Evolutionary conservation across 2,329 filamentous ascomycete species (phyloP).

Genomic region (Periglandula ipomoeae): DNA sequence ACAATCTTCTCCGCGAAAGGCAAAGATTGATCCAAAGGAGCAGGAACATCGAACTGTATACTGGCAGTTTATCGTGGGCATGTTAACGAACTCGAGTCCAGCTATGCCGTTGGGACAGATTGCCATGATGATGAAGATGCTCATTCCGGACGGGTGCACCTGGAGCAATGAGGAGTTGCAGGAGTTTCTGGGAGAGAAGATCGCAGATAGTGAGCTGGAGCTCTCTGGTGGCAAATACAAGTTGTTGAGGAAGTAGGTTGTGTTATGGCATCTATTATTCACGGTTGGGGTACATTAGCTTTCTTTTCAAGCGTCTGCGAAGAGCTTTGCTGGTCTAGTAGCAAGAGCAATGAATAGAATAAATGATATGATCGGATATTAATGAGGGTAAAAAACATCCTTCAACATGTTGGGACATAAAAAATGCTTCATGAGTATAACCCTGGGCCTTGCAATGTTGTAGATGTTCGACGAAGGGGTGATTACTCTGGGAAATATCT

Average conservation of each 20-base stretch:
- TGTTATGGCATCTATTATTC: not conserved
- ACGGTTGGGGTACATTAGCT: not conserved
- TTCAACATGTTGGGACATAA: too few species aligned
- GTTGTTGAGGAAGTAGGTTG: conserved; percentile 45
- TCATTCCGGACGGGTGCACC: conserved; percentile 77
- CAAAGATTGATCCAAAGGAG: conserved; percentile 54
- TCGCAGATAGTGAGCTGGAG: conserved; percentile 62
- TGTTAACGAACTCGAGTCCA: conserved; percentile 83
- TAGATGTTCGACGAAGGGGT: too few species aligned
- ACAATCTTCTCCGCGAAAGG: conserved; percentile 38
- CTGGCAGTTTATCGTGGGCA: conserved; percentile 85
- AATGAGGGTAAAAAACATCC: too few species aligned
- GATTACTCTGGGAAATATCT: too few species aligned
- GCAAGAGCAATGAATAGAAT: too few species aligned
- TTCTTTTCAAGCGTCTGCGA: not conserved
- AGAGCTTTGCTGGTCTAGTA: too few species aligned
- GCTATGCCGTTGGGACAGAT: conserved; percentile 75
- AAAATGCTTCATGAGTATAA: too few species aligned
- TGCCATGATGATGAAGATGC: conserved; percentile 90
- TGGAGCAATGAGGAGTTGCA: conserved; percentile 84
- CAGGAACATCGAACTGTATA: conserved; percentile 57
- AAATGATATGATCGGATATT: too few species aligned
- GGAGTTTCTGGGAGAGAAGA: conserved; percentile 71
- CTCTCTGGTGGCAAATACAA: conserved; percentile 62
- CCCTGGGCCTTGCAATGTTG: too few species aligned